These are phyloP conservation scores for Cytospora chrysosperma DNA, from an alignment of 2,329 filamentous ascomycete genomes.

Conservation along the genomic window DNA sequence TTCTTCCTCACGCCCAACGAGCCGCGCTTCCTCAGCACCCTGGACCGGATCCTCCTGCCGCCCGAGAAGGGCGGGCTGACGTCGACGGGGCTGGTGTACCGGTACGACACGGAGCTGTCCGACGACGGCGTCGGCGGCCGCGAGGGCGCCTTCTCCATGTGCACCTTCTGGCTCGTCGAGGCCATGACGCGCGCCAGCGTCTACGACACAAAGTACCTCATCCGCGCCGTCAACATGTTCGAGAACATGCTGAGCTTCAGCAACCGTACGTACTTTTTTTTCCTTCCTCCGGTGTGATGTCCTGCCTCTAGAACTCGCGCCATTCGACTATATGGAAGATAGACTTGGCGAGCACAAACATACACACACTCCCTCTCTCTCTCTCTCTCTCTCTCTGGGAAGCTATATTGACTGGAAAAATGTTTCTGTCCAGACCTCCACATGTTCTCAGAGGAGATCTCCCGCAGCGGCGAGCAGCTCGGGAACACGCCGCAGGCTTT, in stretches of 20 bases:
- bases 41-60: slow-evolving; percentile 68
- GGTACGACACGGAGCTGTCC: slow-evolving; percentile 67
- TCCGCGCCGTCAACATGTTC: slow-evolving; percentile 63
- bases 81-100: slow-evolving; percentile 71
- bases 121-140: slow-evolving; percentile 73
- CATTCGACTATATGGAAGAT: too few species aligned
- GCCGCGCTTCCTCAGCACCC: slow-evolving; percentile 69
- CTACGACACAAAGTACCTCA: slow-evolving; percentile 64
- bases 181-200: slow-evolving; percentile 67
- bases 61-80: slow-evolving; percentile 75
- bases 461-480: slow-evolving; percentile 71
- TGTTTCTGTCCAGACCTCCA: slow-evolving; percentile 48
- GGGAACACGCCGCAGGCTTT: slow-evolving; percentile 81
- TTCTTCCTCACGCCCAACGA: slow-evolving; percentile 80
- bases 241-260: slow-evolving; percentile 76
- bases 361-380: too few species aligned
- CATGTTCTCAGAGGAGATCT: slow-evolving; percentile 80
- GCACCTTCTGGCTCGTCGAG: slow-evolving; percentile 81
- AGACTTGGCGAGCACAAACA: too few species aligned
- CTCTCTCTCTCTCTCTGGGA: too few species aligned
- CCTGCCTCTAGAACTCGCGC: too few species aligned
- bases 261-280: slow-evolving; percentile 41
- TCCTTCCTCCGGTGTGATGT: too few species aligned
- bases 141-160: slow-evolving; percentile 72
- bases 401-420: slow-evolving; percentile 36